Conservation (phyloP, 768 basidiomycete species). For the Pleurotus cornucopiae region DNA sequence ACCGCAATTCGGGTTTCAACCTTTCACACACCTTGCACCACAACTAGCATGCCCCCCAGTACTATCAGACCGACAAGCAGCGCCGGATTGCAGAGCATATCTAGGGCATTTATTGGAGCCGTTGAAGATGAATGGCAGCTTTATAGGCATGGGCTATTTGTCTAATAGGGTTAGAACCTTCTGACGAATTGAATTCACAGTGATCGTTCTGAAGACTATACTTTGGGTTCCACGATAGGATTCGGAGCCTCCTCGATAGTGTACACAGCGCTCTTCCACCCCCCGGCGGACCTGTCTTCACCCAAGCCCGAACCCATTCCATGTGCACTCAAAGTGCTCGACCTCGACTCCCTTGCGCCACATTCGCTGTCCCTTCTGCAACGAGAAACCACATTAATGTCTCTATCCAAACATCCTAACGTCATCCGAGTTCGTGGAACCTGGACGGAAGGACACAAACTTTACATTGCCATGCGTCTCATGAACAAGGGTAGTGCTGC, state of each 20-base stretch:
- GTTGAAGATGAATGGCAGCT: conserved; percentile 83
- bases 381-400: conserved; percentile 89
- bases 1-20: too few relatives aligned
- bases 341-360: conserved; percentile 75
- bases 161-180: conserved; percentile 1
- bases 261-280: conserved; percentile 68
- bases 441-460: conserved; percentile 81
- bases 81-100: not conserved
- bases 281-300: conserved; percentile 9
- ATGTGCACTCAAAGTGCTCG: conserved; percentile 86
- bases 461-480: conserved; percentile 82
- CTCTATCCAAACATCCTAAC: conserved; percentile 88
- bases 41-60: not conserved
- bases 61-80: conserved; percentile 4
- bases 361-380: conserved; percentile 69
- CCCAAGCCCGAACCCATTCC: conserved; percentile 35
- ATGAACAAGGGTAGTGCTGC: conserved; percentile 88
- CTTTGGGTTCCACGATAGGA: conserved; percentile 74
- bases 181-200: conserved; percentile 30
- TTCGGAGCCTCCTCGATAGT: conserved; percentile 93
- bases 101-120: conserved; percentile 61
- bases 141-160: conserved; percentile 51
- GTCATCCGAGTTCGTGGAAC: conserved; percentile 87
- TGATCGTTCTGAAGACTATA: conserved; percentile 68
- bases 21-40: too few relatives aligned